Conservation (phyloP, 129 eudicot genomes). For the Tanacetum coccineum region DNA sequence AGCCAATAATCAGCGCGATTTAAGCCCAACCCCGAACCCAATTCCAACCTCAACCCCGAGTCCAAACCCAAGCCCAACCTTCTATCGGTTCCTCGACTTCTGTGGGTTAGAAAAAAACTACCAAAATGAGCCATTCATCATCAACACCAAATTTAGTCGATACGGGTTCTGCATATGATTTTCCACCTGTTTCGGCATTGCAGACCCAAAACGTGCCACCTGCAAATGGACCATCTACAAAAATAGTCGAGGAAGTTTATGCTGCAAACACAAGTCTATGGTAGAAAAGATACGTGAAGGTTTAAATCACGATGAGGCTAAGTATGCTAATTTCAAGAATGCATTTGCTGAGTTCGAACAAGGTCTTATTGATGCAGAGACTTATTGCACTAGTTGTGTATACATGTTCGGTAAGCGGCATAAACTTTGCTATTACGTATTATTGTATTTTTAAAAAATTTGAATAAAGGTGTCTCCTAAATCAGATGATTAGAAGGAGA, state of each 20-base stretch:
- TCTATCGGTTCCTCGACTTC: slow-evolving; percentile 37
- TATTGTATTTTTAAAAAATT: too few species aligned
- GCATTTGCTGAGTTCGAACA: slow-evolving; percentile 67
- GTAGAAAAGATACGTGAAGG: slow-evolving; percentile 70
- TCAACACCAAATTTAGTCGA: slow-evolving; percentile 80
- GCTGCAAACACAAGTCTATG: slow-evolving; percentile 71
- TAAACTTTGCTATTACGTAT: too few species aligned
- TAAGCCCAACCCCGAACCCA: slow-evolving; percentile 12
- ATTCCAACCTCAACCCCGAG: background rate
- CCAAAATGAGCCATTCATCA: slow-evolving; percentile 56
- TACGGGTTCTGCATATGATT: slow-evolving; percentile 42
- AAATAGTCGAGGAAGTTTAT: slow-evolving; percentile 47
- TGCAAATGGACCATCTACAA: slow-evolving; percentile 24
- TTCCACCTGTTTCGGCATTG: slow-evolving; percentile 80
- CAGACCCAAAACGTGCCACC: slow-evolving; percentile 39
- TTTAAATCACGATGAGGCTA: slow-evolving; percentile 59
- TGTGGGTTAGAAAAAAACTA: slow-evolving; percentile 31
- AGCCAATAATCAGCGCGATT: slow-evolving; percentile 24
- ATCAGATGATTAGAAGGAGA: too few species aligned
- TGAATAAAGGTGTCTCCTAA: too few species aligned
- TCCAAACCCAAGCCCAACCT: slow-evolving; percentile 1
- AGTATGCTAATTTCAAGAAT: slow-evolving; percentile 59
- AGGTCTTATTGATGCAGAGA: slow-evolving; percentile 58
- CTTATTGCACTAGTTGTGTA: too few species aligned
- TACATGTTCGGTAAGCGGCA: too few species aligned